Base-by-base conservation (phyloP, 2,329 filamentous ascomycete genomes). In the Niveomyces coronatus region DNA sequence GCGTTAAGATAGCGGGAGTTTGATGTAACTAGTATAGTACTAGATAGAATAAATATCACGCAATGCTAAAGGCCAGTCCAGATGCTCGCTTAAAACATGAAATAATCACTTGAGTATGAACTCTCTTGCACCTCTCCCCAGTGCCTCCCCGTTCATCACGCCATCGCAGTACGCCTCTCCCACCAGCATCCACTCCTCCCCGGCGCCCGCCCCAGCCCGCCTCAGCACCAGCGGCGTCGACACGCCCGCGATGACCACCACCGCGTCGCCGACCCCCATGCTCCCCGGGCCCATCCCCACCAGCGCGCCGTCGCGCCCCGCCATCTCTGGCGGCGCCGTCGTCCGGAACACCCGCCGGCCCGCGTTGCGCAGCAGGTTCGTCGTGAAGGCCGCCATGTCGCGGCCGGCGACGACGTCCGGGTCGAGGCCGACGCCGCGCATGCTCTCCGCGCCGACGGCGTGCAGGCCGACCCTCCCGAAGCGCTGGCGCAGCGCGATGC, bases 91-190 rank as follows among this genome's bases (percentile, higher is more conserved):
- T 13, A n/a, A 5, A 26, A 24, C 9, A 8, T 9, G 26, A 38
- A 19, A 39, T 19, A 10, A 34, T 14, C 17, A 39, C 37, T 24
- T 11, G 11, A 24, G 22, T 7, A 24, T 24, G 34, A 39, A 34
- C 14, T 30, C 31, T n/a, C 24, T 13, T 14, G 33, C 31, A 34
- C 29, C 23, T 15, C 13, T n/a, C 10, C 31, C 35, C 39, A 53
- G 34, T 11, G 49, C 37, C 42, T 59, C 53, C 2, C 56, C 56
- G 11, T 56, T 39, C 56, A 59, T 60, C 13, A 58, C 35, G 3
- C 56, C 55, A 14, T 58, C 54, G 24, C 55, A 58, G 32, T 58
- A 61, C 3, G 49, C 47, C 40, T 56, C 56, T 2, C 56, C 55
- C 2, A 57, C 10, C 35, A 54, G 55, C 15, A 40, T 34, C 46